Conservation (phyloP, 2,329 filamentous ascomycete species). For the Ophiostoma sp. region DNA sequence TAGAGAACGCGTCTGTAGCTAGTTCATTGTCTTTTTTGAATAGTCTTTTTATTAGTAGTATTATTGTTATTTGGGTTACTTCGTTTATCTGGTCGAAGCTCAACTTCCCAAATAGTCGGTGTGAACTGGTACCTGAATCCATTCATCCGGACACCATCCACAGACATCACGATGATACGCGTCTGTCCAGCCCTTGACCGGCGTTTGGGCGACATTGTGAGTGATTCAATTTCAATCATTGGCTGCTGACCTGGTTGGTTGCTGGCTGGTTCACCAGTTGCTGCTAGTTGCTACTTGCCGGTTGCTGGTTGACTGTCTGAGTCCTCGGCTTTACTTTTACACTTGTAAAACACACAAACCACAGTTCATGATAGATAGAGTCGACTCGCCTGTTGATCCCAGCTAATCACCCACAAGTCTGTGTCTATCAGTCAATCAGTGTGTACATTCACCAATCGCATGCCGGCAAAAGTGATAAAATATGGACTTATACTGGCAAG, state of each 20-base stretch:
- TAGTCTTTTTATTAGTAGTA: neutral
- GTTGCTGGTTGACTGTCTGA: neutral
- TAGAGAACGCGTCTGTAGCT: slow-evolving; percentile 5
- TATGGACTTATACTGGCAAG: neutral
- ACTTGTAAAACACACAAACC: neutral
- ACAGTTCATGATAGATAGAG: neutral
- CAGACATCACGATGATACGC: neutral
- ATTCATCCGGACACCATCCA: neutral
- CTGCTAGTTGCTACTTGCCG: neutral
- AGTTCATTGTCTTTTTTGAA: neutral
- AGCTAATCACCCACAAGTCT: neutral
- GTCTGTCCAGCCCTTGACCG: neutral
- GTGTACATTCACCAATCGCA: neutral
- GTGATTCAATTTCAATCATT: neutral
- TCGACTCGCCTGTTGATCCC: slow-evolving; percentile 1
- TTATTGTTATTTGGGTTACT: neutral
- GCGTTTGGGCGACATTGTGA: neutral
- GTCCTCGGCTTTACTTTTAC: neutral
- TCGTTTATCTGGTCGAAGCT: too few relatives aligned
- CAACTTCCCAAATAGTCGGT: neutral
- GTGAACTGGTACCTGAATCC: neutral
- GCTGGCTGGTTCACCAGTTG: neutral
- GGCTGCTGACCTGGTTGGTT: neutral
- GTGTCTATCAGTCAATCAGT: neutral
- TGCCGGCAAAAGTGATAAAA: neutral